Conservation (phyloP, 2,329 filamentous ascomycete genomes). For the Phaeosphaeria sp. region DNA sequence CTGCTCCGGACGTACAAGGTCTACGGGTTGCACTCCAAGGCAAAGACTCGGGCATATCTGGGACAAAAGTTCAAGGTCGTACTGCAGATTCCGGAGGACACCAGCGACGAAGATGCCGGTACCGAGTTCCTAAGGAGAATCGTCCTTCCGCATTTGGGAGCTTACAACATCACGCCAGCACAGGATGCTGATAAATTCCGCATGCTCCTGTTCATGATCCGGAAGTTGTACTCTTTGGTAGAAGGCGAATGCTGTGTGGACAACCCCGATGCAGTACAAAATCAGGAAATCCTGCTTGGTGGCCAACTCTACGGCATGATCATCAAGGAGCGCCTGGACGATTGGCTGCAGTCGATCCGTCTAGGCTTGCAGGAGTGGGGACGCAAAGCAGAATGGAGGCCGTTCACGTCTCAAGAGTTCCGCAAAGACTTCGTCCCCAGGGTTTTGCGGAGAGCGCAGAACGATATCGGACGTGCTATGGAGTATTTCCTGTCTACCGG, state of each 20-base stretch:
- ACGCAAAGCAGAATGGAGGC: conserved; percentile 57
- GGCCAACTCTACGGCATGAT: conserved; percentile 96
- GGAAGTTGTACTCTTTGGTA: conserved; percentile 92
- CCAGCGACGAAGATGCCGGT: conserved; percentile 87
- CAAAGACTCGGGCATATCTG: conserved; percentile 83
- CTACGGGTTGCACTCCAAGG: conserved; percentile 82
- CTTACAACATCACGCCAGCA: conserved; percentile 79
- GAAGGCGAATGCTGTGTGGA: conserved; percentile 92
- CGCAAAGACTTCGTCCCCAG: conserved; percentile 76
- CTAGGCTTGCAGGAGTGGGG: conserved; percentile 62
- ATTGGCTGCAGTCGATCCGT: conserved; percentile 76
- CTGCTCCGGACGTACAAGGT: conserved; percentile 91
- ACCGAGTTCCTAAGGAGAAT: conserved; percentile 90
- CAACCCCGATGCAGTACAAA: conserved; percentile 95
- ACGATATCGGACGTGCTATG: conserved; percentile 84
- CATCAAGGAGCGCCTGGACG: conserved; percentile 91
- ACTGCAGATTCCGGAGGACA: conserved; percentile 80
- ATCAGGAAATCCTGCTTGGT: conserved; percentile 92
- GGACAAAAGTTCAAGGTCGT: conserved; percentile 92
- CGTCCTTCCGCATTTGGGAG: conserved; percentile 89
- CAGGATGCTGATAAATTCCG: conserved; percentile 94
- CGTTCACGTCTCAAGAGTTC: conserved; percentile 80
- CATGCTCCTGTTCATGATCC: conserved; percentile 92
- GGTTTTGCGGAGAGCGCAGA: conserved; percentile 82
- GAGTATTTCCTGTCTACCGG: conserved; percentile 98